These are phyloP conservation scores for Bolboschoenus planiculmis DNA, from an alignment of 176 grass and related monocot genomes.

Conservation along the genomic window DNA sequence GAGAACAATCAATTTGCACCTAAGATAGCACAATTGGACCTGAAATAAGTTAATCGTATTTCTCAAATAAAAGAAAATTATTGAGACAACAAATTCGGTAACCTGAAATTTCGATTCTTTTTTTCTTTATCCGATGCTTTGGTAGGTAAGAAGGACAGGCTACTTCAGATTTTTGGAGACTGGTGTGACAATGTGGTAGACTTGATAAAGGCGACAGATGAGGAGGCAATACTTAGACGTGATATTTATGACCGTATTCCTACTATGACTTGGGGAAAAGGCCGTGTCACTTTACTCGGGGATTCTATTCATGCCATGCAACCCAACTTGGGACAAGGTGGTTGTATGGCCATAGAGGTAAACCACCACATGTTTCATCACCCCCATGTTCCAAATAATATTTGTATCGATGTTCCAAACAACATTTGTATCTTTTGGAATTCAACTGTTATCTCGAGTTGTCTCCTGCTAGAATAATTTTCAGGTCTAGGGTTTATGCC, in stretches of 20 bases:
- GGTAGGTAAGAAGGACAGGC: conserved; percentile 65
- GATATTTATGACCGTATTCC: conserved; percentile 87
- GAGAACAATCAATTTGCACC: background rate
- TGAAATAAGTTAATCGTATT: background rate
- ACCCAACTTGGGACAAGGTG: conserved; percentile 97
- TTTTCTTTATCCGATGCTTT: conserved; percentile 7
- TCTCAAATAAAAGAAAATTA: background rate
- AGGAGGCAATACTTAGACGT: conserved; percentile 75
- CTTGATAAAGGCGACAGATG: conserved; percentile 76
- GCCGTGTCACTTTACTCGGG: conserved; percentile 91
- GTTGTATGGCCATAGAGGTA: conserved; percentile 99
- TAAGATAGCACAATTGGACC: background rate
- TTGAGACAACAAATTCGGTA: background rate
- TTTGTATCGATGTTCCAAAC: background rate
- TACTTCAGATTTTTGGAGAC: conserved; percentile 71
- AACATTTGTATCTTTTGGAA: background rate
- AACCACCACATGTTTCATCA: background rate
- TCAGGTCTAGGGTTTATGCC: background rate
- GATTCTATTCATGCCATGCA: conserved; percentile 99
- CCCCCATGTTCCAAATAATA: background rate
- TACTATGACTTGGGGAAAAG: conserved; percentile 80
- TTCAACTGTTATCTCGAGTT: background rate
- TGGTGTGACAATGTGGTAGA: conserved; percentile 96
- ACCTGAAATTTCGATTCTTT: background rate
- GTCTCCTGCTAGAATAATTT: background rate